Base-by-base conservation (phyloP, 257 asterid species). In the Solanum verrucosum region DNA sequence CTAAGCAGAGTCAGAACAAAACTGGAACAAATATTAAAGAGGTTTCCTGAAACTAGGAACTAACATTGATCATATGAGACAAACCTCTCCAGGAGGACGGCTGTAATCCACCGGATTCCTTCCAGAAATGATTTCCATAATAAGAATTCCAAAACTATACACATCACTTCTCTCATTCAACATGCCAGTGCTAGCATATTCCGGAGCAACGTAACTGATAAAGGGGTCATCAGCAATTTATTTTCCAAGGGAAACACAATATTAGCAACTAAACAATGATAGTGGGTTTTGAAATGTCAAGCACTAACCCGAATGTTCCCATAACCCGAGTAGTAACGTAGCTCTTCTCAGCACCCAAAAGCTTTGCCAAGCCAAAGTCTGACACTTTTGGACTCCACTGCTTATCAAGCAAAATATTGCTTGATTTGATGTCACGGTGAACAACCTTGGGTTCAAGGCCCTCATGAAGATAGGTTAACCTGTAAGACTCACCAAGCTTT, bases 391-490 rank as follows among this genome's bases (percentile, higher is more conserved):
- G 87, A 25, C 90, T 91, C 98, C 99, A 96, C 33, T 93, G 94
- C 88, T 88, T 92, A 63, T 95, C 98, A 88, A 96, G 90, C 67
- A 96, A 89, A 88, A 96, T 96, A 94, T 95, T 96, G 93, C 99
- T 95, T 6, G 99, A 94, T 88, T 96, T 96, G 49, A 96, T 93
- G 85, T 96, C 99, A 29, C 99, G 98, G 87, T 96, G 99, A 81
- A 96, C 96, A 14, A 96, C 99, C 93, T 96, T 96, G 13, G 99
- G 99, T 77, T 96, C 98, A 6, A 96, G 98, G 37, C 99, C 95
- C 92, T 96, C 99, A 20, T 96, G 99, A 90, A 96, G 91, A 91
- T 96, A 96, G 38, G 98, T 92, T 91, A 96, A 85, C 91, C 99
- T 95, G 91, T 70, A 83, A 90, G 85, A 85, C 27, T 27, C 40